phyloP scores from a whole-genome alignment of 192 early-diverging fungal genomes.

The Piromyces sp. region DNA sequence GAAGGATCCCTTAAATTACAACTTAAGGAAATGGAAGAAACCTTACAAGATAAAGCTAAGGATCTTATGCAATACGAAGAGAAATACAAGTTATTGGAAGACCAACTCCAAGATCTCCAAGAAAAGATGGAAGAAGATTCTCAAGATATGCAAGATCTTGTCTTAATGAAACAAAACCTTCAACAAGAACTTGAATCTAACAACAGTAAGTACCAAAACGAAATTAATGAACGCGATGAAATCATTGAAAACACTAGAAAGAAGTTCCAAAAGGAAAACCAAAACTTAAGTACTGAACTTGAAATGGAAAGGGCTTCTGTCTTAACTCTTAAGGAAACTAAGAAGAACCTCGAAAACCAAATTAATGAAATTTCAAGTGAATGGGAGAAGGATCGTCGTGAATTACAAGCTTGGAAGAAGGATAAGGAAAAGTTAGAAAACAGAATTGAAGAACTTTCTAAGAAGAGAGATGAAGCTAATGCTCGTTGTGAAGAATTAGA shows the following conservation, averaged over 20 bases:
- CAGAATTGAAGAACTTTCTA: conserved; percentile 52
- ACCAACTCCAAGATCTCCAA: conserved; percentile 50
- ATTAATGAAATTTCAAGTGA: conserved; percentile 37
- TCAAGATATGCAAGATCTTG: conserved; percentile 48
- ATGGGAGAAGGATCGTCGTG: conserved; percentile 52
- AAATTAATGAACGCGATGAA: conserved; percentile 56
- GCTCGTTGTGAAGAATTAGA: conserved; percentile 41
- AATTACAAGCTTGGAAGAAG: conserved; percentile 47
- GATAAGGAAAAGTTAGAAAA: conserved; percentile 61
- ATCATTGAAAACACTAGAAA: conserved; percentile 52
- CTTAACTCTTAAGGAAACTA: conserved; percentile 50
- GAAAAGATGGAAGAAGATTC: conserved; percentile 59
- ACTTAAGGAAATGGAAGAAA: conserved; percentile 48
- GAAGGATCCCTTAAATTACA: conserved; percentile 46
- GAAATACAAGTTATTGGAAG: conserved; percentile 38
- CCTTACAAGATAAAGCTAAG: conserved; percentile 38
- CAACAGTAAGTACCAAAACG: conserved; percentile 50
- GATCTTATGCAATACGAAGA: conserved; percentile 49
- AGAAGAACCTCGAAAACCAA: conserved; percentile 45
- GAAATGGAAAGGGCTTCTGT: conserved; percentile 43
- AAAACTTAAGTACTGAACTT: conserved; percentile 58
- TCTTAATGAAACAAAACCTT: conserved; percentile 48
- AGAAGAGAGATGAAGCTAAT: conserved; percentile 37
- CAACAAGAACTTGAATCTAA: conserved; percentile 56
- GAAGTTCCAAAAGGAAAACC: conserved; percentile 74